phyloP scores from a whole-genome alignment of 1,284 basidiomycete genomes.

The Dichomitus squalens region DNA sequence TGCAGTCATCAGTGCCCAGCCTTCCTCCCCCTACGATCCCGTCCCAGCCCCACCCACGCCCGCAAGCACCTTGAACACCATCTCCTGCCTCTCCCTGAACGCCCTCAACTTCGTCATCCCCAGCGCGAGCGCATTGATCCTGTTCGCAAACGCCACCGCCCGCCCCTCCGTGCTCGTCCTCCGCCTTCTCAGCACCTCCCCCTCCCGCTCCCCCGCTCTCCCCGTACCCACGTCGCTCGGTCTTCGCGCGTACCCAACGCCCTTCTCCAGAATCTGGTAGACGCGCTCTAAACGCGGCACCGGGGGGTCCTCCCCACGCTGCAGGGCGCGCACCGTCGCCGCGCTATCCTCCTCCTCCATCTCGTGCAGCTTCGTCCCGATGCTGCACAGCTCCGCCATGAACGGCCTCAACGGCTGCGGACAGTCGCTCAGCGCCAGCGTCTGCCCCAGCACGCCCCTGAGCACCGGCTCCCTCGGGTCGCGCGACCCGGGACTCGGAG shows the following conservation, averaged over 20 bases:
- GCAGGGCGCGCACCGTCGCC: conserved; percentile 50
- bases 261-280: conserved; percentile 57
- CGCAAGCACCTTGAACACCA: conserved; percentile 70
- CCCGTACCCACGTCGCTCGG: conserved; percentile 4
- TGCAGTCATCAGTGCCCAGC: no score
- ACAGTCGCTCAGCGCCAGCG: conserved; percentile 55
- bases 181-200: conserved; percentile 24
- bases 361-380: conserved; percentile 52
- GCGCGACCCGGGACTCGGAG: neutral
- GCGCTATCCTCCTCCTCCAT: conserved; percentile 61
- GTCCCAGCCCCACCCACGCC: conserved; percentile 35
- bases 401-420: conserved; percentile 62
- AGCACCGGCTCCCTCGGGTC: conserved; percentile 47
- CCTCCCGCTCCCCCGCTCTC: conserved; percentile 13
- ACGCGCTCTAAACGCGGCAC: conserved; percentile 65
- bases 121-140: conserved; percentile 71
- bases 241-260: conserved; percentile 45
- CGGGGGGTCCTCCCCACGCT: conserved; percentile 46
- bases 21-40: conserved; percentile 7
- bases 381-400: conserved; percentile 65
- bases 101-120: conserved; percentile 66
- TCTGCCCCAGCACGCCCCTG: conserved; percentile 57
- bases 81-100: conserved; percentile 71
- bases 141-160: conserved; percentile 69
- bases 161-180: conserved; percentile 51